Evolutionary conservation across 140 eudicot species (phyloP), one percentile per base, ranked within the genome.

Genomic region (Bidens hawaiensis): DNA sequence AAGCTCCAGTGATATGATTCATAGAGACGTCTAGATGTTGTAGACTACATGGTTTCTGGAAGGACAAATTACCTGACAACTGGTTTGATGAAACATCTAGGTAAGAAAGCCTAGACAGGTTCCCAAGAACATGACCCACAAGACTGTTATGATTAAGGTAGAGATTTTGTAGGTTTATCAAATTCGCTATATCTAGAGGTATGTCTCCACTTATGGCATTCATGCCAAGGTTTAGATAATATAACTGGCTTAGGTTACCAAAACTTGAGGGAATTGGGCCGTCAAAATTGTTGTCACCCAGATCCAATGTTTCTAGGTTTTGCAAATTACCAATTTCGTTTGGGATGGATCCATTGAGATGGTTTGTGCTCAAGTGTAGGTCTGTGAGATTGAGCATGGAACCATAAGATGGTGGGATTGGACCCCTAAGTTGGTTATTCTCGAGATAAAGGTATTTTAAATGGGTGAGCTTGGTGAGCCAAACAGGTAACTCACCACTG

Each of bases 61-160:
- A 62, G 2, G 36, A 26, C 10, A 13, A 24, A 9, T 43, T 26
- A 1, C 55, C 55, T 2, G 42, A 62, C 68, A 43, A 43, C 16
- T 25, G 10, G 56, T 62, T 62, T 43, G 56, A 63, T 31, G 69
- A 63, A 63, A 63, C 2, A 42, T 63, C 58, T 45, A 63, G 57
- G 41, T 63, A 46, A 46, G 34, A 15, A 10, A 63, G 45, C 16
- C n/a, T n/a, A n/a, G n/a, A n/a, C n/a, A n/a, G n/a, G n/a, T 21
- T 50, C 23, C 5, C 57, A 50, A 42, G 48, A 42, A 42, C 6
- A 2, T 17, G 48, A 1, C 48, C 48, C 48, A 42, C 4, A 15
- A 42, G 48, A 42, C 3, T 14, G 10, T 42, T 42, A 15, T 42
- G 48, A 42, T 13, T 42, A 42, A 42, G 48, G 17, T 42, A 17